Evolutionary conservation across 306 rosid species (phyloP).

Genomic region (Malus sylvestris): DNA sequence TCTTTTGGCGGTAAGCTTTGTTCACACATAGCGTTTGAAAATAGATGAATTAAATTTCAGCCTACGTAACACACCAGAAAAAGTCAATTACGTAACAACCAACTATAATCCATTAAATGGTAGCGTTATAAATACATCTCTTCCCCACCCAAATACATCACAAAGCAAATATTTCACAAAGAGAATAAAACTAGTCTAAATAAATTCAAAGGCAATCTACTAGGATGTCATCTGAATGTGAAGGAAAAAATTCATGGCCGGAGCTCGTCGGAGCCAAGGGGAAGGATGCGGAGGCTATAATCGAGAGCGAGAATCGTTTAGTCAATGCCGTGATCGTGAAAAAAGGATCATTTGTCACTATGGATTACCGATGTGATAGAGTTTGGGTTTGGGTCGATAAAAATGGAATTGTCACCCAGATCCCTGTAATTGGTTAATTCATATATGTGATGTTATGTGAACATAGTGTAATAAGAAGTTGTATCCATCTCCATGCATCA

Average conservation of each 20-base stretch:
- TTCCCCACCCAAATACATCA: background rate
- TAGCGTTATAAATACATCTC: background rate
- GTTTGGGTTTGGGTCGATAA: conserved; percentile 43
- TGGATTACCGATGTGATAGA: conserved; percentile 41
- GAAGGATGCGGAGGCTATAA: conserved; percentile 23
- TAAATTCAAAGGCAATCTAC: background rate
- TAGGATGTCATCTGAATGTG: background rate
- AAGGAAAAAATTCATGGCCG: conserved; percentile 51
- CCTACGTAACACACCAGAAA: background rate
- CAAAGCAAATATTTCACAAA: background rate
- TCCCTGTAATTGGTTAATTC: conserved; percentile 39
- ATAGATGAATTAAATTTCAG: background rate
- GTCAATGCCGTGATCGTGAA: conserved; percentile 24
- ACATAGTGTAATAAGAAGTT: background rate
- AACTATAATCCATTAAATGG: background rate
- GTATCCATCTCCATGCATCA: background rate
- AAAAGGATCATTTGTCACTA: conserved; percentile 30
- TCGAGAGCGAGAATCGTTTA: conserved; percentile 31
- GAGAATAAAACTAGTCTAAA: background rate
- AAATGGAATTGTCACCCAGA: conserved; percentile 17
- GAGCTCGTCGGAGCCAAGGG: conserved; percentile 45
- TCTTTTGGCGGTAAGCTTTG: background rate
- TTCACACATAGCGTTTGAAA: background rate
- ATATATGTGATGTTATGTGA: background rate
- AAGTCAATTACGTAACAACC: conserved; percentile 1